A percentile compares a stretch with the other conserved stretches of the same genome.
Conservation (phyloP, 768 basidiomycete species). For the Pisolithus sp. region DNA sequence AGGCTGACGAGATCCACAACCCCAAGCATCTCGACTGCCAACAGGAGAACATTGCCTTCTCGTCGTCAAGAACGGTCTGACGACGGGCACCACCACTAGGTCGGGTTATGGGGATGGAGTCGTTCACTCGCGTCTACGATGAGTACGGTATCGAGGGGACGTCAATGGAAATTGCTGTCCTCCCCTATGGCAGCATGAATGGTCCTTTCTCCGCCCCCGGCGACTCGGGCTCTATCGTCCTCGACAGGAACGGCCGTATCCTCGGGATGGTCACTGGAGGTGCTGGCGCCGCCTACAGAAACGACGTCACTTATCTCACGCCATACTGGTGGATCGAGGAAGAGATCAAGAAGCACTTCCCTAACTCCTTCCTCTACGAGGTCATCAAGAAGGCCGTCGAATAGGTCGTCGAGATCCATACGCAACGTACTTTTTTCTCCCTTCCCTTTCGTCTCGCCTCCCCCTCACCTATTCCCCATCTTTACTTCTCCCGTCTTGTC, state of each 20-base stretch:
- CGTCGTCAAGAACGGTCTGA: conserved; percentile 13
- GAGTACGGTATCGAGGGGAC: not conserved
- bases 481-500: not conserved
- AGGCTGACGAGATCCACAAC: conserved; percentile 16
- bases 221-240: conserved; percentile 18
- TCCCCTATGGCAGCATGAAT: conserved; percentile 2
- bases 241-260: conserved; percentile 22
- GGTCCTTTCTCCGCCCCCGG: conserved; percentile 14
- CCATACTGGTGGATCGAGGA: conserved; percentile 29
- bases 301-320: conserved; percentile 33
- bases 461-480: too few species aligned
- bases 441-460: not conserved
- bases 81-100: conserved; percentile 10
- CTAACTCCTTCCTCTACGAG: conserved; percentile 8
- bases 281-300: conserved; percentile 17
- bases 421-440: not conserved
- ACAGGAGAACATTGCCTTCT: conserved; percentile 8
- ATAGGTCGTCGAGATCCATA: not conserved
- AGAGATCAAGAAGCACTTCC: conserved; percentile 20
- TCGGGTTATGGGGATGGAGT: conserved; percentile 5
- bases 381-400: too few species aligned
- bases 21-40: not conserved
- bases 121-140: conserved; percentile 9
- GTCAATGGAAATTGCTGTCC: conserved; percentile 7
- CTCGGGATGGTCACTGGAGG: conserved; percentile 32